Evolutionary conservation across 2,329 filamentous ascomycete species (phyloP), one percentile per base, ranked within the genome.

Genomic region (Aureobasidium sp.): DNA sequence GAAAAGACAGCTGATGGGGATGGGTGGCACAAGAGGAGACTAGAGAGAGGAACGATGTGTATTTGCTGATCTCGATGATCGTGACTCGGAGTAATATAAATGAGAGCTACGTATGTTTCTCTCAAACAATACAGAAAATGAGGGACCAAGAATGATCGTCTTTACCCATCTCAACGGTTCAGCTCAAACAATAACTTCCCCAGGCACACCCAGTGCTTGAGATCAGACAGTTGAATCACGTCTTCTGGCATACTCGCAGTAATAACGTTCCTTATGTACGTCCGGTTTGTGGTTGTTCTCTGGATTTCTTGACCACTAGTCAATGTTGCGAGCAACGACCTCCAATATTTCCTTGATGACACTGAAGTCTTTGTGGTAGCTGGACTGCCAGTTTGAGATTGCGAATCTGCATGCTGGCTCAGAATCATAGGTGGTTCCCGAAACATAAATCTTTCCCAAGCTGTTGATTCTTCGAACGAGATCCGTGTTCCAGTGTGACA

Each of bases 341-440:
- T 82, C 80, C 71, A 97, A 76, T 4, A 95, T 89, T 7, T 84
- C 80, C 67, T 81, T 85, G 20, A 97, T 86, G n/a, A 93, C 76
- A 25, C 78, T 80, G 67, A 91, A 80, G 74, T 97, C 94, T 67
- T 85, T 84, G 55, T 89, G 84, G 0, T 90, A 84, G 73, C 95
- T 85, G 2, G 93, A 91, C 77, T 88, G 88, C 93, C 94, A 97
- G 73, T 93, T 98, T 45, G 92, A 67, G 9, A 97, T 89, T 0
- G 95, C 95, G 71, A 97, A 88, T n/a, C 95, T 86, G 67, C 90
- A 91, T 11, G 95, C 95, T 65, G 90, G 87, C 65, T 83, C 80
- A 0, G 91, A 92, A 48, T 89, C 83, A 94, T 94, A 98, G 53
- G 80, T 84, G 16, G 93, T 97, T 0, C 93, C 93, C 67, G 92